Percentiles rank a stretch among this genome's conserved stretches.
Evolutionary conservation across 352 stramenopile species (phyloP).

Genomic region (Pythium oligandrum): DNA sequence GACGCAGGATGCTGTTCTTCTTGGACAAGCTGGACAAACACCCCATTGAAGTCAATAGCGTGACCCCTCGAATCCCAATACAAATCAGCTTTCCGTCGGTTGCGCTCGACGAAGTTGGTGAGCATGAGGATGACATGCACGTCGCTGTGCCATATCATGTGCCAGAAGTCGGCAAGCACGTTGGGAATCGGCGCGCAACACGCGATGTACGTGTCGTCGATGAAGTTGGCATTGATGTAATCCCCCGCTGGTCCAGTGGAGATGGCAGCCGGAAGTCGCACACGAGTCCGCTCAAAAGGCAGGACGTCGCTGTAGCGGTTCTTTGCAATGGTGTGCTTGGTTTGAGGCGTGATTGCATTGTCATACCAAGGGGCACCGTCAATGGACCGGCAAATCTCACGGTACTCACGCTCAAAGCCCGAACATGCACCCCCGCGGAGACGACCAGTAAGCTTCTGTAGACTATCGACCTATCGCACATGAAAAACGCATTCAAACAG

Average conservation of each 20-base stretch:
- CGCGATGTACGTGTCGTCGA: conserved; percentile 65
- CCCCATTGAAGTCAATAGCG: conserved; percentile 42
- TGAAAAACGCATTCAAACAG: background rate
- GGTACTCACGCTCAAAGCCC: conserved; percentile 64
- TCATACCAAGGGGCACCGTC: conserved; percentile 52
- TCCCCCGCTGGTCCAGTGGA: conserved; percentile 23
- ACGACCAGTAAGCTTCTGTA: conserved; percentile 25
- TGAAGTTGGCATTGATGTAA: conserved; percentile 76
- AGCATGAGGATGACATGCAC: conserved; percentile 86
- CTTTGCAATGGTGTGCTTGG: conserved; percentile 57
- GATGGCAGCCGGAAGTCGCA: conserved; percentile 30
- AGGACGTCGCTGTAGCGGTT: conserved; percentile 80
- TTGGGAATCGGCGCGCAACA: conserved; percentile 63
- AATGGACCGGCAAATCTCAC: conserved; percentile 55
- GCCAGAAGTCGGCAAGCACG: conserved; percentile 75
- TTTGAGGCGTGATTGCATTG: conserved; percentile 49
- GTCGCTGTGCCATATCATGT: conserved; percentile 74
- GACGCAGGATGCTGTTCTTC: conserved; percentile 26
- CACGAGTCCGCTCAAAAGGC: conserved; percentile 65
- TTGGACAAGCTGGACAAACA: conserved; percentile 44
- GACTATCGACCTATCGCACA: conserved; percentile 19
- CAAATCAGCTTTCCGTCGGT: conserved; percentile 63
- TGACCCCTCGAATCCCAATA: conserved; percentile 60
- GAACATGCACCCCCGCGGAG: conserved; percentile 15
- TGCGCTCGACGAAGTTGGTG: conserved; percentile 79